phyloP scores from a whole-genome alignment of 129 eudicot genomes.

The Saussurea involucrata region DNA sequence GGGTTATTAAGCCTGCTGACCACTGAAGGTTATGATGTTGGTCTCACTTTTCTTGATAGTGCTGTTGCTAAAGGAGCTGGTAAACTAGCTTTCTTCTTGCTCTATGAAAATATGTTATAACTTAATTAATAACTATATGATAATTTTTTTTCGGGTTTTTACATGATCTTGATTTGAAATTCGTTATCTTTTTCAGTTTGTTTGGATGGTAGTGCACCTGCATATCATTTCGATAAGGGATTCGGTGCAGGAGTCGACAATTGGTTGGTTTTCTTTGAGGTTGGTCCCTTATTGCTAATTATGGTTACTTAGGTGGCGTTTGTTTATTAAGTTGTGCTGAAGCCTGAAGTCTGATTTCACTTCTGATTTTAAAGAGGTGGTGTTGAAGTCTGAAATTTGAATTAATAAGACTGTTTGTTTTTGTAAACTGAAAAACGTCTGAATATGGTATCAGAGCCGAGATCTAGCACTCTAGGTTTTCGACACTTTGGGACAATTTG shows the following conservation, averaged over 20 bases:
- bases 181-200: slow-evolving; percentile 52
- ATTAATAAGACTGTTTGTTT: too few species aligned
- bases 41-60: slow-evolving; percentile 61
- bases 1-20: slow-evolving; percentile 36
- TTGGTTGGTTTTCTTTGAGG: slow-evolving; percentile 93
- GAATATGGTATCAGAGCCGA: background rate
- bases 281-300: slow-evolving; percentile 20
- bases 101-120: background rate
- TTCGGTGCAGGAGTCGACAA: slow-evolving; percentile 82
- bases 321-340: too few species aligned
- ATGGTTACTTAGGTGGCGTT: background rate
- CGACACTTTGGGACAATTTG: too few species aligned
- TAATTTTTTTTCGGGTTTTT: background rate
- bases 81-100: slow-evolving; percentile 24
- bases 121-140: background rate
- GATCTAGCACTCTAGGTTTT: background rate
- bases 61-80: slow-evolving; percentile 98
- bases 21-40: slow-evolving; percentile 58
- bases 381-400: too few species aligned
- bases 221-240: slow-evolving; percentile 84
- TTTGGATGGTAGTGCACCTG: slow-evolving; percentile 97
- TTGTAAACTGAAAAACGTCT: too few species aligned
- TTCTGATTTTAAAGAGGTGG: too few species aligned
- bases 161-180: background rate
- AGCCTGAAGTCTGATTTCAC: too few species aligned